A percentile compares a stretch with the other conserved stretches of the same genome.
These are phyloP conservation scores for Penicillium aurantiogriseum DNA, from an alignment of 2,329 filamentous ascomycete species.

Conservation along the genomic window DNA sequence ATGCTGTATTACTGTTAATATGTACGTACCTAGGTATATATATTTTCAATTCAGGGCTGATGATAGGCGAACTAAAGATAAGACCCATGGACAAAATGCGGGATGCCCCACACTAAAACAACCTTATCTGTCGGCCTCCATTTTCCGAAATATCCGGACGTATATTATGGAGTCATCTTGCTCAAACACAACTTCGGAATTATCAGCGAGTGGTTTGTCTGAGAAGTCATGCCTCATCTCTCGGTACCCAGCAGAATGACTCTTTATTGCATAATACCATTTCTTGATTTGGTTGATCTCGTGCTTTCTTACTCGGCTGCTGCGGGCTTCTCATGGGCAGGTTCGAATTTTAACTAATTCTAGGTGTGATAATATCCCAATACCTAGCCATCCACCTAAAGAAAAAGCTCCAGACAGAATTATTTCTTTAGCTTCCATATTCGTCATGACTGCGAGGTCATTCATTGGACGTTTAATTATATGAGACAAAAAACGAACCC, in stretches of 20 bases:
- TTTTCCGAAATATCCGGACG: neutral
- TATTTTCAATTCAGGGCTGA: neutral
- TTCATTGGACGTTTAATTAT: too few relatives aligned
- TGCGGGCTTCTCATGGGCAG: too few relatives aligned
- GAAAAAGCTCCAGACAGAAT: too few relatives aligned
- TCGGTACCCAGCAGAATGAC: neutral
- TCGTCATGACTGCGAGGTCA: neutral
- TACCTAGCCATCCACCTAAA: too few relatives aligned
- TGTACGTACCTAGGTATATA: too few relatives aligned
- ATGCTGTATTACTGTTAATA: too few relatives aligned
- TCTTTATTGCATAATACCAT: neutral
- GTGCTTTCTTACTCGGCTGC: neutral
- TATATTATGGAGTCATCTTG: neutral
- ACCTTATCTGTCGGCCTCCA: neutral
- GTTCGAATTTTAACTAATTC: too few relatives aligned
- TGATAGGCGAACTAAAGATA: neutral
- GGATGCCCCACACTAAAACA: neutral
- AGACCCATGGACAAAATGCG: neutral
- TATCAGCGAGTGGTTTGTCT: neutral
- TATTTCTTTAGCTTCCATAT: neutral
- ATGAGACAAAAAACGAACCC: too few relatives aligned
- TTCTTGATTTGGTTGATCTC: neutral
- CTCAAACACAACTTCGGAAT: neutral
- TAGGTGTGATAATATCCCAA: too few relatives aligned
- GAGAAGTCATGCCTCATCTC: neutral